phyloP scores from a whole-genome alignment of 345 rosid species.

The Boechera retrofracta region DNA sequence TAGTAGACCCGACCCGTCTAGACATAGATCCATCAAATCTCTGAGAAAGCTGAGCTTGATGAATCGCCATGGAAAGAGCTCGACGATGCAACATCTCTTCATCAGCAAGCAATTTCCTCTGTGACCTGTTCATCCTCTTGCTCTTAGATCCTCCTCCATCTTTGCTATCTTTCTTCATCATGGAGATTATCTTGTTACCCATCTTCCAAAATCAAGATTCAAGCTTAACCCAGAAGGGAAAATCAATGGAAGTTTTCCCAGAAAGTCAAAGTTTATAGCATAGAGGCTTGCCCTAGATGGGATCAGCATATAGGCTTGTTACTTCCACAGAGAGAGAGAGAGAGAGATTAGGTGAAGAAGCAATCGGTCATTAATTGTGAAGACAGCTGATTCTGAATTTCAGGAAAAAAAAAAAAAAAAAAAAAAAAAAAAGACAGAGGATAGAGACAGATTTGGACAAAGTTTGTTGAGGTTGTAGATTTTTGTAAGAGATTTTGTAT shows the following conservation, averaged over 20 bases:
- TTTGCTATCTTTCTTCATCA: slow-evolving; percentile 69
- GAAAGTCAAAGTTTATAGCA: slow-evolving; percentile 38
- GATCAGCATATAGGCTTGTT: slow-evolving; percentile 26
- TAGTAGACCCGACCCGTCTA: slow-evolving; percentile 81
- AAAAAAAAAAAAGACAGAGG: background rate
- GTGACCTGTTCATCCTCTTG: slow-evolving; percentile 80
- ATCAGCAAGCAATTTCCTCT: slow-evolving; percentile 79
- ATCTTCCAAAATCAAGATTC: slow-evolving; percentile 42
- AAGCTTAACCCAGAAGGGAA: slow-evolving; percentile 13
- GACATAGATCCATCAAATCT: slow-evolving; percentile 99
- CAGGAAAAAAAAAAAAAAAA: background rate
- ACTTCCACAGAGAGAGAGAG: slow-evolving; percentile 17
- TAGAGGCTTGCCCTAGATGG: slow-evolving; percentile 38
- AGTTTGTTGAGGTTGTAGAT: slow-evolving; percentile 28
- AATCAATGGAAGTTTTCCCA: slow-evolving; percentile 1
- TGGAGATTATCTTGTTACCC: slow-evolving; percentile 83
- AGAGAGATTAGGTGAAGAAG: slow-evolving; percentile 47
- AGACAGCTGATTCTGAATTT: slow-evolving; percentile 27
- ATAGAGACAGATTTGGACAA: slow-evolving; percentile 43
- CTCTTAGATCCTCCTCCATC: slow-evolving; percentile 86
- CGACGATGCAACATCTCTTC: slow-evolving; percentile 92
- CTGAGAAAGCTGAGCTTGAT: slow-evolving; percentile 88
- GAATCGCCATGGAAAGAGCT: slow-evolving; percentile 93
- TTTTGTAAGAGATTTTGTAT: slow-evolving; percentile 8
- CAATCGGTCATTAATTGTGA: slow-evolving; percentile 46